Evolutionary conservation across 225 moss, liverwort and hornwort species (phyloP), one percentile per base, ranked within the genome.

Genomic region (Thuidium tamariscinum): DNA sequence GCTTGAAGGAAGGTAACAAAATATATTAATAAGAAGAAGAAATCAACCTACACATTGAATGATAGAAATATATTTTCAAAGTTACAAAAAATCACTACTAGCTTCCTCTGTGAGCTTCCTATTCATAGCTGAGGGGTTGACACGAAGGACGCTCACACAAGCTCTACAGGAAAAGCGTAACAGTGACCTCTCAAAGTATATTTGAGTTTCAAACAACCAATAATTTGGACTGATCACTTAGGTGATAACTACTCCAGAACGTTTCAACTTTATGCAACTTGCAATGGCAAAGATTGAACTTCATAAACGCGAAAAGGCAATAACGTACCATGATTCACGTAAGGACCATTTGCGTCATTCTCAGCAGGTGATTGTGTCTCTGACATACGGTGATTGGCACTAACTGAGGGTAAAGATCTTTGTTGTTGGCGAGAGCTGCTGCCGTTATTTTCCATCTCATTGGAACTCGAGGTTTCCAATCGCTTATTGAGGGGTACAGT

Each of bases 361-460:
- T 89, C 90, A 74, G 82, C 64, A 79, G 90, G 73, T 59, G 89
- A 71, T 60, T 68, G 84, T 42, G 74, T 82, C 88, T 91, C 93
- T 70, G 90, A 63, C 42, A 87, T n/a, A 67, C 79, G 84, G 55
- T 86, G 90, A 81, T 85, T 86, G 82, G 87, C 84, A 84, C 74
- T 84, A 65, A 82, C 80, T 80, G 93, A 82, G 86, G 81, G 86
- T 42, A 88, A 37, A 70, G 81, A 64, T 84, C 89, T 88, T 86
- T 86, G 88, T 66, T 78, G 89, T 55, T 92, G 93, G 56, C 85
- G 90, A 77, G 90, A 88, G 86, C 68, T 92, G 86, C 89, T 93
- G 80, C 90, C 93, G 70, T 89, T 91, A 69, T 89, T 93, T 55
- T 92, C 93, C 93, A 93, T 93, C 89, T 88, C 93, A 92, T 85